phyloP scores from a whole-genome alignment of 306 rosid species.

The Medicago arabica region DNA sequence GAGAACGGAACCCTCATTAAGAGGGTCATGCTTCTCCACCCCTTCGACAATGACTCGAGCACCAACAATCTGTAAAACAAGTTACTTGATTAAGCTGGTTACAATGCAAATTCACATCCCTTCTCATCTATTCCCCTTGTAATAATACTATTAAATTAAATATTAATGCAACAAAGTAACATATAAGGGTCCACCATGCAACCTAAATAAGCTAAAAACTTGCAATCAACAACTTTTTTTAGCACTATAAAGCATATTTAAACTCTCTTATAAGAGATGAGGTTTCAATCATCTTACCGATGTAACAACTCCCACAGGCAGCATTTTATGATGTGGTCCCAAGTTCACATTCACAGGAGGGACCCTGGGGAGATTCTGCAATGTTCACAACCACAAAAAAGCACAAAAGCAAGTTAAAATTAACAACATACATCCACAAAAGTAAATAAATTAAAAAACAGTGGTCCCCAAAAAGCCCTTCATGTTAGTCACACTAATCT shows the following conservation, averaged over 20 bases:
- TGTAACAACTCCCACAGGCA: slow-evolving; percentile 67
- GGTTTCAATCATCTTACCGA: slow-evolving; percentile 62
- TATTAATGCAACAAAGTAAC: background rate
- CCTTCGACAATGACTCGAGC: slow-evolving; percentile 71
- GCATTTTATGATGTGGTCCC: slow-evolving; percentile 67
- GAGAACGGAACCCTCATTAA: slow-evolving; percentile 73
- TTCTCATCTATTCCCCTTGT: slow-evolving; percentile 8
- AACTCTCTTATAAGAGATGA: slow-evolving; percentile 15
- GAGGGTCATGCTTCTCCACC: slow-evolving; percentile 73
- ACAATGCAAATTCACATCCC: background rate
- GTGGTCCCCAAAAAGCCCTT: background rate
- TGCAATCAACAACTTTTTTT: slow-evolving; percentile 11
- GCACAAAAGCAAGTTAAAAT: slow-evolving; percentile 13
- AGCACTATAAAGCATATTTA: slow-evolving; percentile 1
- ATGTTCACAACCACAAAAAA: slow-evolving; percentile 37
- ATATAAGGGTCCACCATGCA: slow-evolving; percentile 26
- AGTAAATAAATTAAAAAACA: slow-evolving; percentile 12
- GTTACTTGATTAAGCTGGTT: slow-evolving; percentile 28
- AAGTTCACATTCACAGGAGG: slow-evolving; percentile 66
- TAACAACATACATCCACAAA: slow-evolving; percentile 16
- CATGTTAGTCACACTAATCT: slow-evolving; percentile 1
- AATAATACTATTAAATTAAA: slow-evolving; percentile 3
- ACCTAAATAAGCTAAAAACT: slow-evolving; percentile 8
- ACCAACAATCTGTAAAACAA: slow-evolving; percentile 61
- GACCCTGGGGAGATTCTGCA: slow-evolving; percentile 69